A percentile compares a stretch with the other conserved stretches of the same genome.
These are phyloP conservation scores for Fraxinus nigra DNA, from an alignment of 305 asterid genomes.

Conservation along the genomic window DNA sequence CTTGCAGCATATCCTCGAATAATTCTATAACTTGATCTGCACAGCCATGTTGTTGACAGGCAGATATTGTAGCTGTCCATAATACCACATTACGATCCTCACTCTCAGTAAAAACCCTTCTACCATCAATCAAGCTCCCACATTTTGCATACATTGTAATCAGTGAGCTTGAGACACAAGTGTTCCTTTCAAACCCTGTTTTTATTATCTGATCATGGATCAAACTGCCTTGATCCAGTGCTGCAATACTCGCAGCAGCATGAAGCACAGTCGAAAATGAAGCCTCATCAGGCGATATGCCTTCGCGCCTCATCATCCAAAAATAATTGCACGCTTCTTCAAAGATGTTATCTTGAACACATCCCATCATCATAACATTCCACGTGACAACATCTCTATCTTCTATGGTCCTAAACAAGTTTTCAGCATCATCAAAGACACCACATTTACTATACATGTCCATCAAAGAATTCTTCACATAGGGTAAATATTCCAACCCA, in stretches of 20 bases:
- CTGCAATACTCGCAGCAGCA: constrained; percentile 43
- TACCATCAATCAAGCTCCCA: constrained; percentile 51
- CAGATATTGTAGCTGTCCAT: constrained; percentile 58
- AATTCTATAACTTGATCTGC: constrained; percentile 40
- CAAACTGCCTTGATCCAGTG: constrained; percentile 38
- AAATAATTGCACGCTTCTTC: constrained; percentile 51
- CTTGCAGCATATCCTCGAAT: constrained; percentile 41
- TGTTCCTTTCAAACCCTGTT: constrained; percentile 39
- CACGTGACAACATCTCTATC: constrained; percentile 51
- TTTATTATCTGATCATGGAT: constrained; percentile 45
- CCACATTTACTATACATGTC: constrained; percentile 43
- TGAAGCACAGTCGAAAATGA: constrained; percentile 44
- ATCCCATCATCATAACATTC: constrained; percentile 52
- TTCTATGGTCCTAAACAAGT: constrained; percentile 36
- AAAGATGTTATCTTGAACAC: constrained; percentile 36
- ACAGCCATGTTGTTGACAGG: constrained; percentile 51
- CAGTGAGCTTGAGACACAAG: constrained; percentile 37
- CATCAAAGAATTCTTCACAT: constrained; percentile 45
- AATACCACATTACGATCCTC: constrained; percentile 39
- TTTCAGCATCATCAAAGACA: constrained; percentile 36
- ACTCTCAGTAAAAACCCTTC: constrained; percentile 33
- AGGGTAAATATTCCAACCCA: constrained; percentile 31
- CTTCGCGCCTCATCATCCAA: constrained; percentile 44
- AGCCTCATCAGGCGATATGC: constrained; percentile 42
- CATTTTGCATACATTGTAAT: constrained; percentile 56